Evolutionary conservation across 1,139 yeast species (phyloP).

Genomic region (Kodamaea derodonti): DNA sequence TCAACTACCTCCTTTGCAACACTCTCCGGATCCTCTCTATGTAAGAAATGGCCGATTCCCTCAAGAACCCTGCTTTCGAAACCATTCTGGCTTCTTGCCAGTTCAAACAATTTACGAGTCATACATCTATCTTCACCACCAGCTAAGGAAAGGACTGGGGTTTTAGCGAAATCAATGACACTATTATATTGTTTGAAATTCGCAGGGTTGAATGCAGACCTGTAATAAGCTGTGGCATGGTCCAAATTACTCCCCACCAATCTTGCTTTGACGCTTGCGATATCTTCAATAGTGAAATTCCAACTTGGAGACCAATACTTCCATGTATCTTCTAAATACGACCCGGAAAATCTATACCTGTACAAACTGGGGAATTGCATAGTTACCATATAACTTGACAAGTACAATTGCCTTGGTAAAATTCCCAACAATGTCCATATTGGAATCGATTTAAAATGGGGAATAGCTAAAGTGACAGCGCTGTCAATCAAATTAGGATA

Average conservation of each 20-base stretch:
- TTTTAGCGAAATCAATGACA: conserved; percentile 33
- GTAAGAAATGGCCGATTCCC: conserved; percentile 40
- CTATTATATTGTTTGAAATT: conserved; percentile 22
- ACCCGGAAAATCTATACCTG: conserved; percentile 16
- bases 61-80: conserved; percentile 23
- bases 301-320: conserved; percentile 42
- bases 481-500: conserved; percentile 36
- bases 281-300: conserved; percentile 24
- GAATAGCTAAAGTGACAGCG: conserved; percentile 39
- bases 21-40: conserved; percentile 34
- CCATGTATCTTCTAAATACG: conserved; percentile 36
- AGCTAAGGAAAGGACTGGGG: conserved; percentile 38
- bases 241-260: conserved; percentile 30
- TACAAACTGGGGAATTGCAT: conserved; percentile 35
- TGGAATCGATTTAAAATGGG: conserved; percentile 29
- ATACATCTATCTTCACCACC: conserved; percentile 42
- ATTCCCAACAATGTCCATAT: conserved; percentile 26
- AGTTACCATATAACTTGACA: conserved; percentile 37
- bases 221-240: conserved; percentile 41
- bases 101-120: conserved; percentile 25
- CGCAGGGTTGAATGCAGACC: conserved; percentile 27
- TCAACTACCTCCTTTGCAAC: conserved; percentile 25
- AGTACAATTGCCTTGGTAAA: conserved; percentile 34
- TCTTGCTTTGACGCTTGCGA: conserved; percentile 27
- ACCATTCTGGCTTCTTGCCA: conserved; percentile 18